Conservation (phyloP, 106 monocot genomes). For the Allium sativum region DNA sequence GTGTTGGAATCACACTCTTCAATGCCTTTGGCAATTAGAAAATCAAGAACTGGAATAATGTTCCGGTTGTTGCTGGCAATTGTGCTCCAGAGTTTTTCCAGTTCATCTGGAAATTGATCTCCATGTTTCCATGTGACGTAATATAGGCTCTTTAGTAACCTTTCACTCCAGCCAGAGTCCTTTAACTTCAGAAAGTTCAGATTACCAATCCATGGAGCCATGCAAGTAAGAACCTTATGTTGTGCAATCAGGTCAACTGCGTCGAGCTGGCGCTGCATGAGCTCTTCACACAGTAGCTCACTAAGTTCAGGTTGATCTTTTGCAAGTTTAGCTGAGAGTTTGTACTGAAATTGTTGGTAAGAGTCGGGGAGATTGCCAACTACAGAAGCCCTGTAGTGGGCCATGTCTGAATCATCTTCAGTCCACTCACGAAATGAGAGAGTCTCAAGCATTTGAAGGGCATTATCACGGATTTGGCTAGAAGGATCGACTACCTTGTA, state of each 20-base stretch:
- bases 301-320: conserved; percentile 98
- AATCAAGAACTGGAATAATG: conserved; percentile 86
- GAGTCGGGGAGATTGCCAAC: conserved; percentile 99
- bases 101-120: conserved; percentile 98
- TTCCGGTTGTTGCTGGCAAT: conserved; percentile 80
- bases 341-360: conserved; percentile 98
- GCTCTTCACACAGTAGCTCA: conserved; percentile 84
- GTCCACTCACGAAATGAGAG: conserved; percentile 96
- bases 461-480: conserved; percentile 81
- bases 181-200: conserved; percentile 74
- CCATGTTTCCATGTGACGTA: conserved; percentile 98
- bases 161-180: conserved; percentile 96
- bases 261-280: conserved; percentile 97
- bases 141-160: conserved; percentile 89
- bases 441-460: conserved; percentile 98
- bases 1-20: conserved; percentile 98
- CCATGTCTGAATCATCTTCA: conserved; percentile 68
- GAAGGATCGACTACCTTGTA: conserved; percentile 96
- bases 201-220: conserved; percentile 99
- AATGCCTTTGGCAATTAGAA: conserved; percentile 89
- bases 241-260: conserved; percentile 98
- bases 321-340: conserved; percentile 85
- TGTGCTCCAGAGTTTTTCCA: conserved; percentile 98
- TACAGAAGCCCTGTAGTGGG: conserved; percentile 80
- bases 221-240: conserved; percentile 93